Evolutionary conservation across 192 early-diverging fungal species (phyloP), one percentile per base, ranked within the genome.

Genomic region (Coemansia sp.): DNA sequence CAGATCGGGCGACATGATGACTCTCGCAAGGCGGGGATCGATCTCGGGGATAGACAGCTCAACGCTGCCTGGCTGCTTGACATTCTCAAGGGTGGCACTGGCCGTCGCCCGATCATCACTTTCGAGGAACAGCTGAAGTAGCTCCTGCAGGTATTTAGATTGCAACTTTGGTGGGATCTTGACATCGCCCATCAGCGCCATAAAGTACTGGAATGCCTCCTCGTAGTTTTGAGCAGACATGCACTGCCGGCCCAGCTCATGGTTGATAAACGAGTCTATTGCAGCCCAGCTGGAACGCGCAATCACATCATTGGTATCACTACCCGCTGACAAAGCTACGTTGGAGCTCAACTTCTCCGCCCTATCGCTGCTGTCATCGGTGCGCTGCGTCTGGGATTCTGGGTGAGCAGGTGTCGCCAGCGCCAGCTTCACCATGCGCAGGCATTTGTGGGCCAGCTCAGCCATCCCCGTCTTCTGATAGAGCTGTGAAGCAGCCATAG

Each of bases 201-300:
- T 78, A 64, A 92, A 96, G 72, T 86, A 86, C 14, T 80, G 61
- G 10, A 96, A 69, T 1, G 91, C 87, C n/a, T 80, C 78, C 44
- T 84, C 79, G 23, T 87, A 81, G 37, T 85, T 78, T 11, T 86
- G 87, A 23, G 88, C 73, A 45, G 89, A 82, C 53, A 83, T 87
- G 19, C 83, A 83, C 54, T 93, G 88, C 40, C 85, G 73, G 8
- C 93, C 93, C 4, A 95, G 78, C 10, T 89, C 81, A 50, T 94
- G 94, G 59, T 93, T 80, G 48, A 95, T 83, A 59, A 94, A 90
- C 59, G 93, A 89, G 34, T 93, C 89, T n/a, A 88, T 74, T 19
- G 71, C 50, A 26, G 55, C 42, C 71, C 71, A 74, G 42, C 34
- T 62, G 13, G 71, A 53, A 15, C 48, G 37, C 10, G 53, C 53